Evolutionary conservation across 129 eudicot species (phyloP), one percentile per base, ranked within the genome.

Genomic region (Arctium minus): DNA sequence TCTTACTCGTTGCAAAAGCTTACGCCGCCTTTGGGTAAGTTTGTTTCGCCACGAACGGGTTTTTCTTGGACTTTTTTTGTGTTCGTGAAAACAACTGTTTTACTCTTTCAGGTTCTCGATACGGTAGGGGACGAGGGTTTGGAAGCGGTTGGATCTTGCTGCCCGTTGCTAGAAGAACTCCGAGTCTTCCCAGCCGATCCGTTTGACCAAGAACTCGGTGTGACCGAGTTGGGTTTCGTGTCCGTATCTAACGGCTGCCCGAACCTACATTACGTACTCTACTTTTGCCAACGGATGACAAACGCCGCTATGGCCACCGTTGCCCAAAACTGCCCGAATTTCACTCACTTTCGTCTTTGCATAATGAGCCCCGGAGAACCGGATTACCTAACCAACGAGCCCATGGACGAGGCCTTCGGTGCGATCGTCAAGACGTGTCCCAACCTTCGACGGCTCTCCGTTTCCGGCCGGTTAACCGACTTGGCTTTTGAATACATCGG

Each of bases 1-100:
- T 78, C 83, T 94, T 48, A 33, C 73, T 69, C 92, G 81, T 39
- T 92, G 96, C 77, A 93, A 92, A 18, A 89, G 75, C 84, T 75
- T 94, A 79, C 87, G 87, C 75, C 94, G 97, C 32, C 92, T 94
- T 11, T 94, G 98, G 98, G 98, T 94, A 94, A 80, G 92, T 78
- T 44, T 44, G 46, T 13, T 81, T 67, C 22, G 7, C 56, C 60
- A 2, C 5, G 2, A 12, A 0, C 60, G 72, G 31, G 18, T 5
- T 32, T 38, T 70, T 77, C 2, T 44, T 11, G 18, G 1, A 2
- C 0, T 36, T 35, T 32, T 11, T 17, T 53, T 53, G 60, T 48
- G 0, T 48, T 48, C 60, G 11, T 1, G 15, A 17, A 48, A 48
- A 48, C 60, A 11, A 2, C 0, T 48, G 60, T 11, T 68, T 68